phyloP scores from a whole-genome alignment of 2,329 filamentous ascomycete species.

The Magnaporthiopsis poae region DNA sequence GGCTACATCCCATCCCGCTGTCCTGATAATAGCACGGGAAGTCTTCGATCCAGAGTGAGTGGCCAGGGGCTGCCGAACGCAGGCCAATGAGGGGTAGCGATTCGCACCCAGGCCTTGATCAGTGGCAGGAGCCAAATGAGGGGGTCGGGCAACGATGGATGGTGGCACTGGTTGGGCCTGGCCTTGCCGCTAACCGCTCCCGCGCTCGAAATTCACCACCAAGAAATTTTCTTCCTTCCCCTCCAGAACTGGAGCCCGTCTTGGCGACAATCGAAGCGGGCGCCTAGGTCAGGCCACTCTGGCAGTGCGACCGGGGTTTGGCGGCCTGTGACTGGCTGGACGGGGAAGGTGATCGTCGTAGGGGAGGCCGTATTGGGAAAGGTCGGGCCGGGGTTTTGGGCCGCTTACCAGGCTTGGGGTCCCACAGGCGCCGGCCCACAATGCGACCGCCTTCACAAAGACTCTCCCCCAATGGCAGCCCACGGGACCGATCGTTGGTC shows the following conservation, averaged over 20 bases:
- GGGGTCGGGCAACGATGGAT: neutral
- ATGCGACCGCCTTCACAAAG: neutral
- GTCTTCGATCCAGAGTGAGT: neutral
- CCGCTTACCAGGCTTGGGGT: neutral
- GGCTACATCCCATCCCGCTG: neutral
- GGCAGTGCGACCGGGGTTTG: neutral
- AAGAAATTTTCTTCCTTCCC: neutral
- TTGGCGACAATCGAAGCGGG: conserved; percentile 1
- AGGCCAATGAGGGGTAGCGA: neutral
- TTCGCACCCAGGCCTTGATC: neutral
- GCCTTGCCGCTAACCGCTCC: too few species aligned
- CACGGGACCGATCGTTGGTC: too few species aligned
- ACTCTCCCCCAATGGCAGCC: too few species aligned
- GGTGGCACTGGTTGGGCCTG: too few species aligned
- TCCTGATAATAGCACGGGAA: neutral
- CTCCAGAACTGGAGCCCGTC: neutral
- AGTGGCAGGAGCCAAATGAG: neutral
- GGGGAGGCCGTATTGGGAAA: neutral
- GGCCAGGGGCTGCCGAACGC: too few species aligned
- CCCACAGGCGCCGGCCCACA: neutral
- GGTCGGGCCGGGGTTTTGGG: neutral
- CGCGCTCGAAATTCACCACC: neutral
- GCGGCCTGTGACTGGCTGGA: conserved; percentile 2
- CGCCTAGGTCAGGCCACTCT: conserved; percentile 8
- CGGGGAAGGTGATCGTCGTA: neutral